phyloP scores from a whole-genome alignment of 441 rosid genomes.

The Sinapis alba region DNA sequence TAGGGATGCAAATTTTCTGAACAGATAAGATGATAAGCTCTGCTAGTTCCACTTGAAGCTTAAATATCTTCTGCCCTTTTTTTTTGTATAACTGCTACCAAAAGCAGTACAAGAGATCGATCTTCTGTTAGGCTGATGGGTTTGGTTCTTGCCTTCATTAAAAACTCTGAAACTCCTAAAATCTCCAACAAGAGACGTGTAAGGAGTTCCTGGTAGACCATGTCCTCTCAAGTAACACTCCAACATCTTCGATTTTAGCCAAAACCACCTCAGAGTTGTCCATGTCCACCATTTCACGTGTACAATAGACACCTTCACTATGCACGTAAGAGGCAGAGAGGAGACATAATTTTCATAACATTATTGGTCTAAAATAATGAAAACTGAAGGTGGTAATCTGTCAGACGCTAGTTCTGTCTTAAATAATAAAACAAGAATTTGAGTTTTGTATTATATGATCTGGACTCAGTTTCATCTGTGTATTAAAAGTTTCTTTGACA shows the following conservation, averaged over 20 bases:
- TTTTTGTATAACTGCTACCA: too few species aligned
- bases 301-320: background rate
- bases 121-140: constrained; percentile 22
- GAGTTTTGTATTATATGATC: background rate
- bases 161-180: constrained; percentile 9
- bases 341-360: background rate
- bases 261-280: constrained; percentile 31
- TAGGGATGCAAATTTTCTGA: too few species aligned
- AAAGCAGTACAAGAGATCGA: too few species aligned
- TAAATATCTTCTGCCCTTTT: too few species aligned
- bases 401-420: background rate
- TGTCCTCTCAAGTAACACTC: constrained; percentile 30
- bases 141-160: constrained; percentile 29
- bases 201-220: constrained; percentile 30
- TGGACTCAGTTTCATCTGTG: background rate
- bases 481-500: background rate
- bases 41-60: too few species aligned
- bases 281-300: constrained; percentile 16
- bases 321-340: background rate
- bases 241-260: constrained; percentile 32
- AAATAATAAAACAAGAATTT: background rate
- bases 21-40: too few species aligned
- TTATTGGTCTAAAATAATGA: too few species aligned
- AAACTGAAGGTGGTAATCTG: background rate
- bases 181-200: constrained; percentile 37